Base-by-base conservation (phyloP, 495 filamentous ascomycete genomes). In the Penicillium salamii region DNA sequence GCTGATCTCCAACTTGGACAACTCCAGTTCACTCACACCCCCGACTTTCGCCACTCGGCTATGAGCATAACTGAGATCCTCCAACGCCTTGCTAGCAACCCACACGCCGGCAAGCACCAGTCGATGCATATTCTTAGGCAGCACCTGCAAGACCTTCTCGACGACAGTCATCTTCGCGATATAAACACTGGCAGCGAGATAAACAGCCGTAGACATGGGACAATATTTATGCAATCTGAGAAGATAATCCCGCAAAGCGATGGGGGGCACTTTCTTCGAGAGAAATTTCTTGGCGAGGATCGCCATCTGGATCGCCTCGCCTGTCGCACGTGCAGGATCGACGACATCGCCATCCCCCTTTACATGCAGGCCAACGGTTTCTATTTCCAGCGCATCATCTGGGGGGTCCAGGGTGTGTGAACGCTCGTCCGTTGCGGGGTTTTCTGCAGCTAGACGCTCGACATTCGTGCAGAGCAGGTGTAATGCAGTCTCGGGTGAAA, bases 141-240 rank as follows among this genome's bases (percentile, higher is more conserved):
- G 95, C 17, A 96, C 81, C 2, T 81, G 78, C 13, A 93, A 81
- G 12, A 83, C 76, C 42, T 79, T 78, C 54, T 97, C 90, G 28
- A 83, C 70, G 8, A 91, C 78, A 1, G 83, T 85, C 33, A 97
- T 79, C 41, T 82, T 79, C 58, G 90, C 85, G 43, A 96, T 90
- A 65, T 97, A 97, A n/a, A 86, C 70, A 37, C 89, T 89, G 2
- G 93, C 84, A 2, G 93, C 90, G n/a, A 98, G 83, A 57, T 93
- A 96, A 26, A 97, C 95, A 13, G 84, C 91, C 2, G 93, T 92
- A n/a, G 90, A 95, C 82, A 97, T 87, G 17, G 95, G 92, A 55
- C 93, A 98, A 65, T 84, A 97, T 31, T 75, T 78, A 63, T 97
- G 92, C 40, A 97, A 81, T 36, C 93, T 88, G 52, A 83, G 68